phyloP scores from a whole-genome alignment of 164 flowering plant genomes.

The Euptelea pleiosperma region DNA sequence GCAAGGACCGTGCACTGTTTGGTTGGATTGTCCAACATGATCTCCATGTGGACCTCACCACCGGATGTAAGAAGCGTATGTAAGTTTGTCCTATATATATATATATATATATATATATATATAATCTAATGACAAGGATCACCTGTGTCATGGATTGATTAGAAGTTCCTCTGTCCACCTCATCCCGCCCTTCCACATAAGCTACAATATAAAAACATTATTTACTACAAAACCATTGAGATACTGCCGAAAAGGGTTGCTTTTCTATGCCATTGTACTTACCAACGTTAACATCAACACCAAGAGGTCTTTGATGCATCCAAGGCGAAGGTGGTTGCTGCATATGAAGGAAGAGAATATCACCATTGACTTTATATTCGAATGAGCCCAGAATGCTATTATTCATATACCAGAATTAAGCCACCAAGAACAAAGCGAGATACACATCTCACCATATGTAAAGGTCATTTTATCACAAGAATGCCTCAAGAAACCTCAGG shows the following conservation, averaged over 20 bases:
- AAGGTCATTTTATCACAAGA: background rate
- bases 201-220: slow-evolving; percentile 42
- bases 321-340: slow-evolving; percentile 90
- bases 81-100: too few species aligned
- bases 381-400: too few species aligned
- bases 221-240: background rate
- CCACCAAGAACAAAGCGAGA: slow-evolving; percentile 3
- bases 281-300: slow-evolving; percentile 96
- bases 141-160: slow-evolving; percentile 75
- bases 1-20: too few species aligned
- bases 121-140: background rate
- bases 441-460: too few species aligned
- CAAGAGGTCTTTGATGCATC: slow-evolving; percentile 75
- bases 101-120: too few species aligned
- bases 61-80: too few species aligned
- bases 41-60: too few species aligned
- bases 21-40: too few species aligned
- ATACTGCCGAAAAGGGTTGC: background rate
- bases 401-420: too few species aligned
- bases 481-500: background rate
- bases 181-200: slow-evolving; percentile 88
- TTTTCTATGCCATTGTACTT: slow-evolving; percentile 23
- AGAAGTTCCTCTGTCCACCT: slow-evolving; percentile 60
- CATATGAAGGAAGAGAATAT: slow-evolving; percentile 9
- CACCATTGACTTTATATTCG: background rate